These are phyloP conservation scores for Trichoderma sp. DNA, from an alignment of 2,329 filamentous ascomycete genomes.

Conservation along the genomic window DNA sequence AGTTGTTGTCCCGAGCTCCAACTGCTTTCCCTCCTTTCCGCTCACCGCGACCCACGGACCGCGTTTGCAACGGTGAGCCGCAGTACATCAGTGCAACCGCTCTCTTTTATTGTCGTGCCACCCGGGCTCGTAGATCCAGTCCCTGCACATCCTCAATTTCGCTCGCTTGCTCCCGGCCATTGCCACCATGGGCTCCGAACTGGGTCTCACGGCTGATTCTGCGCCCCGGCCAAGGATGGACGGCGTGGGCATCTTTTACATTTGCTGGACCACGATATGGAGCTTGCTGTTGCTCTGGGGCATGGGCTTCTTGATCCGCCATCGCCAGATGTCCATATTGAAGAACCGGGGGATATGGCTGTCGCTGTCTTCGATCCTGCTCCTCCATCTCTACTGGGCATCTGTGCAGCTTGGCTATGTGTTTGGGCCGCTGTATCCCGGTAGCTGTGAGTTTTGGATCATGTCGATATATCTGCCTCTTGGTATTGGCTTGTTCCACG, in stretches of 20 bases:
- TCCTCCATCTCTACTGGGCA: slow-evolving; percentile 47
- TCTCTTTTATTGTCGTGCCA: neutral
- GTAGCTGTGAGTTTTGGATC: slow-evolving; percentile 58
- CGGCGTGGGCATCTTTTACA: slow-evolving; percentile 40
- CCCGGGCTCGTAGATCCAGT: neutral
- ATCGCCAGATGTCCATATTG: slow-evolving; percentile 42
- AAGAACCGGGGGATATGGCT: slow-evolving; percentile 44
- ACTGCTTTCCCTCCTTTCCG: neutral
- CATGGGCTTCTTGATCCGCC: slow-evolving; percentile 43
- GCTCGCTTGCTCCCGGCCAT: neutral
- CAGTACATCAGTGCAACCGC: neutral
- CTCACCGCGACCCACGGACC: neutral
- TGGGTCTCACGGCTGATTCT: slow-evolving; percentile 31
- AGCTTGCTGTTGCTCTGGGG: slow-evolving; percentile 40
- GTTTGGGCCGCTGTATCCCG: slow-evolving; percentile 44
- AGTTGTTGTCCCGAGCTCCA: slow-evolving; percentile 1
- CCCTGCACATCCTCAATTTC: neutral
- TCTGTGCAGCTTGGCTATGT: slow-evolving; percentile 43
- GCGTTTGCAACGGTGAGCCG: neutral
- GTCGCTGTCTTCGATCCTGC: slow-evolving; percentile 42
- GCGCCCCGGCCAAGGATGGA: slow-evolving; percentile 31
- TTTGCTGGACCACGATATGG: slow-evolving; percentile 38
- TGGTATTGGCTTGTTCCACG: slow-evolving; percentile 66
- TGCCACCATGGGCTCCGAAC: slow-evolving; percentile 33
- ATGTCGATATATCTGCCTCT: slow-evolving; percentile 66